Percentiles rank a stretch among this genome's conserved stretches.
Evolutionary conservation across 345 rosid genomes (phyloP).

Genomic region (Pelargonium nanum): DNA sequence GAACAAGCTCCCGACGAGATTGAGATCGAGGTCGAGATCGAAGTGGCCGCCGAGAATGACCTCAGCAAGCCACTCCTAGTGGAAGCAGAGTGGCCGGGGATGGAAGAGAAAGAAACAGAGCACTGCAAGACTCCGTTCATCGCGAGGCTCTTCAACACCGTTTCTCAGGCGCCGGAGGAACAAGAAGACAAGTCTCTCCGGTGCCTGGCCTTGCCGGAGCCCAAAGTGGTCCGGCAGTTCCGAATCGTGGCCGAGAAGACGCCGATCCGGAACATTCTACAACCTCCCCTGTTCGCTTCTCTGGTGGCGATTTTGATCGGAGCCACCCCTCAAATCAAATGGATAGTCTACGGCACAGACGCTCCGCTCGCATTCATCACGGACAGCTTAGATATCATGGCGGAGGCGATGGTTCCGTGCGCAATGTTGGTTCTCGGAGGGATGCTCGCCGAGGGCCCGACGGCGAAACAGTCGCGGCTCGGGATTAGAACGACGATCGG

Average conservation of each 20-base stretch:
- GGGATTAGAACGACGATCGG: constrained; percentile 33
- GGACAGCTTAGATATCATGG: constrained; percentile 78
- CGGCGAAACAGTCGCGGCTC: constrained; percentile 24
- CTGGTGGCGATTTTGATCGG: constrained; percentile 70
- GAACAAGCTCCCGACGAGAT: constrained; percentile 65
- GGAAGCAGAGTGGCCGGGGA: constrained; percentile 93
- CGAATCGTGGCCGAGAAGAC: constrained; percentile 77
- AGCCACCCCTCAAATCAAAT: constrained; percentile 60
- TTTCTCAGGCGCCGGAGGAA: constrained; percentile 52
- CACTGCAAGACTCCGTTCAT: constrained; percentile 75
- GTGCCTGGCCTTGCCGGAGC: constrained; percentile 82
- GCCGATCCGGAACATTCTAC: constrained; percentile 78
- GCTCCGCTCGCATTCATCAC: constrained; percentile 76
- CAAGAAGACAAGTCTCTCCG: constrained; percentile 25
- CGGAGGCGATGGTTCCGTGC: constrained; percentile 82
- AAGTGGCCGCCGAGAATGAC: constrained; percentile 13
- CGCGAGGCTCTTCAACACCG: constrained; percentile 53
- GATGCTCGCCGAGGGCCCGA: constrained; percentile 25
- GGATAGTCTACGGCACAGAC: constrained; percentile 53
- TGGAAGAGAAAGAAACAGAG: constrained; percentile 83
- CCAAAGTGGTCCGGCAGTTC: constrained; percentile 74
- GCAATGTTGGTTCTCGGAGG: constrained; percentile 62
- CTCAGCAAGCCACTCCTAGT: constrained; percentile 67
- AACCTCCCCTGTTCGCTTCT: constrained; percentile 86
- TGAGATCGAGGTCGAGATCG: constrained; percentile 43